Conservation (phyloP, 495 filamentous ascomycete genomes). For the Beverwykella pulmonaria region DNA sequence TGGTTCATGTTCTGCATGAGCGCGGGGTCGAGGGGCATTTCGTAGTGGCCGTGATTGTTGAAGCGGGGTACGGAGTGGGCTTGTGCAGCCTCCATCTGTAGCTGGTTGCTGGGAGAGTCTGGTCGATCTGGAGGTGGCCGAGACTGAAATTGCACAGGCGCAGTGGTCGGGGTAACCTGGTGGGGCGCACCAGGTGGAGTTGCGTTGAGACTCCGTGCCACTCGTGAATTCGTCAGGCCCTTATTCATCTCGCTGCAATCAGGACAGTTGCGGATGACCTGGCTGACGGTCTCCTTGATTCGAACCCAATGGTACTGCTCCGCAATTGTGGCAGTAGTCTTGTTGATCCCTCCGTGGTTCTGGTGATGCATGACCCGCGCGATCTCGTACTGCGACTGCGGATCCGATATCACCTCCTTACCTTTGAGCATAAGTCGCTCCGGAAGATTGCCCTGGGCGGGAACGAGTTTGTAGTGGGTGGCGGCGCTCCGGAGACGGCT, state of each 20-base stretch:
- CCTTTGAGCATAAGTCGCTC: slow-evolving; percentile 95
- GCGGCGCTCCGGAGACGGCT: slow-evolving; percentile 88
- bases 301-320: slow-evolving; percentile 97
- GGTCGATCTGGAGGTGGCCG: background rate
- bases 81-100: slow-evolving; percentile 31
- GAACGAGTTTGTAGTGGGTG: slow-evolving; percentile 87
- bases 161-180: background rate
- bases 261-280: slow-evolving; percentile 88
- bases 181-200: background rate
- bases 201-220: slow-evolving; percentile 1
- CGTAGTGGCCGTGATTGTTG: background rate
- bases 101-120: slow-evolving; percentile 25
- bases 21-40: slow-evolving; percentile 32
- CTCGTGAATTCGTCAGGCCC: slow-evolving; percentile 14
- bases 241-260: slow-evolving; percentile 65
- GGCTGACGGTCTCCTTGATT: slow-evolving; percentile 95
- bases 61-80: background rate
- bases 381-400: slow-evolving; percentile 89
- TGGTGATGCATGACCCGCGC: slow-evolving; percentile 72
- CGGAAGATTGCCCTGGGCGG: slow-evolving; percentile 54
- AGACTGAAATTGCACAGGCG: background rate
- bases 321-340: slow-evolving; percentile 91
- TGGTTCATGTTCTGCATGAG: slow-evolving; percentile 26
- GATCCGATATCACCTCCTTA: slow-evolving; percentile 94
- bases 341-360: slow-evolving; percentile 95